A percentile compares a stretch with the other conserved stretches of the same genome.
phyloP scores from a whole-genome alignment of 345 rosid species.

The Fremontodendron californicum region DNA sequence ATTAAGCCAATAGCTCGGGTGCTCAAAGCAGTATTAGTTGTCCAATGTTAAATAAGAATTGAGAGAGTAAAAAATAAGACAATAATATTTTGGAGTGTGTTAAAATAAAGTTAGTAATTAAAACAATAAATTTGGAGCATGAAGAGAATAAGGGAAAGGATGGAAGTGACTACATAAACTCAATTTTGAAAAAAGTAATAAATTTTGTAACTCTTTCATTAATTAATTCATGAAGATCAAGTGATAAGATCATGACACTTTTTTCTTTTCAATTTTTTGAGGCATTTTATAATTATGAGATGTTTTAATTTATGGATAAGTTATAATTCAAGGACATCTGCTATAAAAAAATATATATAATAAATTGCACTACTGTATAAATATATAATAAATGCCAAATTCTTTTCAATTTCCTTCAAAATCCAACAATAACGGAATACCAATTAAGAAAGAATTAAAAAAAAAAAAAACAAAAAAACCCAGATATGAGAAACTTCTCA shows the following conservation, averaged over 20 bases:
- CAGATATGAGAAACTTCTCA: background rate
- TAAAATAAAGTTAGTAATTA: background rate
- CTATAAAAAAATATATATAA: too few relatives aligned
- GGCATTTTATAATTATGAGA: background rate
- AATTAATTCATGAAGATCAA: background rate
- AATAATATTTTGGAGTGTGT: background rate
- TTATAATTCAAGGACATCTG: too few relatives aligned
- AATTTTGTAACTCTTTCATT: background rate
- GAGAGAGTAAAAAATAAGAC: too few relatives aligned
- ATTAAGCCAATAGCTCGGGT: too few relatives aligned
- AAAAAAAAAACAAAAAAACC: background rate
- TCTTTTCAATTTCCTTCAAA: background rate
- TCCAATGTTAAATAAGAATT: too few relatives aligned
- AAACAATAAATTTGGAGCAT: background rate
- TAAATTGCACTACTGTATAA: background rate
- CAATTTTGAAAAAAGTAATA: background rate
- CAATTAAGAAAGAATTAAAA: background rate
- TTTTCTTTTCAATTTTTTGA: too few relatives aligned
- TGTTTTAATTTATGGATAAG: too few relatives aligned
- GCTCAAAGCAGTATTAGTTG: too few relatives aligned
- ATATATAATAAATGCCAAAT: background rate
- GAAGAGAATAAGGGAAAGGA: background rate
- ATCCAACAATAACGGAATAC: background rate
- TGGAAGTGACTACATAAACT: background rate
- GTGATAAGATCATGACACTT: background rate